Conservation (phyloP, 1,284 basidiomycete genomes). For the Meripilus lineatus region DNA sequence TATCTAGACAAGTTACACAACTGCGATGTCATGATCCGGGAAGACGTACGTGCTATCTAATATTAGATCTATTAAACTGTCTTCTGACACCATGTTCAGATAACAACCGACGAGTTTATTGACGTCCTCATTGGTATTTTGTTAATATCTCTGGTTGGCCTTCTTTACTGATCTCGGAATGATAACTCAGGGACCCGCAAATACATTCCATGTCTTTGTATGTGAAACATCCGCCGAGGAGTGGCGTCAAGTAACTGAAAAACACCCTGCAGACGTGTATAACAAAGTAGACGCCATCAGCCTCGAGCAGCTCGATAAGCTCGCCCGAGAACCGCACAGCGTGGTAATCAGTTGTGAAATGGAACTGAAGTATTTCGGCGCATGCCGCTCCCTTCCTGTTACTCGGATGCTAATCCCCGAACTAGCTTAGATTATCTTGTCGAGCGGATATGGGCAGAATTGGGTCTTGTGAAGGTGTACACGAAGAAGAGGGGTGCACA, state of each 20-base stretch:
- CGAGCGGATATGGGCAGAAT: slow-evolving; percentile 87
- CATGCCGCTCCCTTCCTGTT: not conserved
- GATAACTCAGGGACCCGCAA: slow-evolving; percentile 78
- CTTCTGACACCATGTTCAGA: slow-evolving; percentile 41
- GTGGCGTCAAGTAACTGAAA: not conserved
- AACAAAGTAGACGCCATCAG: slow-evolving; percentile 94
- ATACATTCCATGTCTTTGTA: slow-evolving; percentile 88
- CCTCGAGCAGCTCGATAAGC: slow-evolving; percentile 84
- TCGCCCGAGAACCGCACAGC: slow-evolving; percentile 84
- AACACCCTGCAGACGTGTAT: slow-evolving; percentile 69
- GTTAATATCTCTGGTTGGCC: slow-evolving; percentile 2
- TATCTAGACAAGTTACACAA: slow-evolving; percentile 79
- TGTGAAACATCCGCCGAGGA: slow-evolving; percentile 17
- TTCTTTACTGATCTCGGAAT: slow-evolving; percentile 8
- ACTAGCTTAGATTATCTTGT: slow-evolving; percentile 81
- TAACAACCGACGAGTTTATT: slow-evolving; percentile 95
- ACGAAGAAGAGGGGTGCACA: slow-evolving; percentile 95
- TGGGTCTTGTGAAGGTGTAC: slow-evolving; percentile 87
- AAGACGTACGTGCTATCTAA: slow-evolving; percentile 64
- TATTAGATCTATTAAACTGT: slow-evolving; percentile 6
- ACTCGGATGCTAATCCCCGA: slow-evolving; percentile 5
- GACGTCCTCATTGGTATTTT: slow-evolving; percentile 84
- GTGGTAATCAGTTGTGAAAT: slow-evolving; percentile 95
- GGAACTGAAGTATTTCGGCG: slow-evolving; percentile 63
- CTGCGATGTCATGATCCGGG: slow-evolving; percentile 94